Percentiles rank a stretch among this genome's conserved stretches.
Conservation (phyloP, 139 green algal species). For the Zygnema circumcarinatum region DNA sequence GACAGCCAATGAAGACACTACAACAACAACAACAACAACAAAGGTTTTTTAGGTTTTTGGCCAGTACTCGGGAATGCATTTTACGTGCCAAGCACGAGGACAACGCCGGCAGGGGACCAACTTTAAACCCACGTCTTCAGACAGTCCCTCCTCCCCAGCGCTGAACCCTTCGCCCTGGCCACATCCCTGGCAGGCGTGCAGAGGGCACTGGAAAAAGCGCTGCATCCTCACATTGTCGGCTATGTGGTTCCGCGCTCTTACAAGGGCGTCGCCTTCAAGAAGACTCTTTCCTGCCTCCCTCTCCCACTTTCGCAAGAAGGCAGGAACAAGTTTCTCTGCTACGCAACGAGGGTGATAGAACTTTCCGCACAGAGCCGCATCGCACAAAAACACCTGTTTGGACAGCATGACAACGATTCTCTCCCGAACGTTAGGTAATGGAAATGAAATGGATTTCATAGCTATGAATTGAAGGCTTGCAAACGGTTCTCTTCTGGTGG, state of each 20-base stretch:
- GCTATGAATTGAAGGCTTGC: too few species aligned
- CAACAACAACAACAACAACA: too few species aligned
- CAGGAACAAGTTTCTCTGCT: not conserved
- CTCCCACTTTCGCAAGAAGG: not conserved
- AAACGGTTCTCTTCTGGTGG: too few species aligned
- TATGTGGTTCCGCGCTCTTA: not conserved
- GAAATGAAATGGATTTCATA: too few species aligned
- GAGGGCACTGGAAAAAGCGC: constrained; percentile 28
- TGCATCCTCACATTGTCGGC: not conserved
- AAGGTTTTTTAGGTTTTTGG: too few species aligned
- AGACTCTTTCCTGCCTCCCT: not conserved
- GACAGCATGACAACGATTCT: too few species aligned
- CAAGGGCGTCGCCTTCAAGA: not conserved
- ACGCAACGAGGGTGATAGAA: constrained; percentile 68
- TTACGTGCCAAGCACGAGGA: constrained; percentile 66
- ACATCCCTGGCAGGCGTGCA: constrained; percentile 35
- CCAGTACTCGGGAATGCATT: constrained; percentile 67
- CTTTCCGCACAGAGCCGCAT: constrained; percentile 63
- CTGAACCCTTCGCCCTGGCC: not conserved
- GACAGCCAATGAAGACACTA: too few species aligned
- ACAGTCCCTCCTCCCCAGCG: not conserved
- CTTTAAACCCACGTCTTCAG: constrained; percentile 25
- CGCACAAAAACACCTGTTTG: constrained; percentile 61
- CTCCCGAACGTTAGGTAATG: too few species aligned
- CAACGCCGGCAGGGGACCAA: constrained; percentile 69